Percentiles rank a stretch among this genome's conserved stretches.
Conservation (phyloP, 768 basidiomycete species). For the Pluteus cervinus region DNA sequence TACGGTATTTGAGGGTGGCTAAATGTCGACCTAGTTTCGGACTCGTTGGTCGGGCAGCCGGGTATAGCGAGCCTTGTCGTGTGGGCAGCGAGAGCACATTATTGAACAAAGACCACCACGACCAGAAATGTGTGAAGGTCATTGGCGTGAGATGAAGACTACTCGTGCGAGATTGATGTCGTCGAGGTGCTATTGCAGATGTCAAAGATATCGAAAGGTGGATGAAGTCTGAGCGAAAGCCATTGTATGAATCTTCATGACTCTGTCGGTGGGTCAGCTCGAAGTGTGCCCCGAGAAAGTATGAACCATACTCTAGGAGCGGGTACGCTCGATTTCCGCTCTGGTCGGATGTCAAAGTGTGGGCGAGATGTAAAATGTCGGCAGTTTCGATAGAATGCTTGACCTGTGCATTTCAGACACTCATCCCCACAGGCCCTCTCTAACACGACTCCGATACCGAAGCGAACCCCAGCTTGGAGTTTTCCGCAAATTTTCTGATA, state of each 20-base stretch:
- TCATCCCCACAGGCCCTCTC: constrained; percentile 76
- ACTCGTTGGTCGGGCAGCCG: constrained; percentile 59
- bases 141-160: constrained; percentile 83
- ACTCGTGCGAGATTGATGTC: constrained; percentile 44
- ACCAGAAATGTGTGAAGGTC: constrained; percentile 83
- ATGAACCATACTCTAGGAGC: constrained; percentile 35
- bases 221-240: constrained; percentile 90
- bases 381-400: constrained; percentile 70
- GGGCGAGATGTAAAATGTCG: constrained; percentile 75
- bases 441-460: constrained; percentile 77
- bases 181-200: constrained; percentile 44
- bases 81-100: constrained; percentile 73
- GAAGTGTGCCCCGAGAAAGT: background rate
- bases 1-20: constrained; percentile 88
- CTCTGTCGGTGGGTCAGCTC: constrained; percentile 23
- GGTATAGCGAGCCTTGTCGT: constrained; percentile 82
- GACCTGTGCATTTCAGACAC: constrained; percentile 56
- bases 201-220: constrained; percentile 85
- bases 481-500: constrained; percentile 78
- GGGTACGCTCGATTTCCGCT: constrained; percentile 38
- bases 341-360: constrained; percentile 70
- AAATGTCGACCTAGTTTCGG: constrained; percentile 87
- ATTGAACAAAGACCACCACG: constrained; percentile 89
- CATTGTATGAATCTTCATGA: constrained; percentile 69
- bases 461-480: constrained; percentile 76